These are phyloP conservation scores for Carex arenaria DNA, from an alignment of 202 grass and related monocot species.

Conservation along the genomic window DNA sequence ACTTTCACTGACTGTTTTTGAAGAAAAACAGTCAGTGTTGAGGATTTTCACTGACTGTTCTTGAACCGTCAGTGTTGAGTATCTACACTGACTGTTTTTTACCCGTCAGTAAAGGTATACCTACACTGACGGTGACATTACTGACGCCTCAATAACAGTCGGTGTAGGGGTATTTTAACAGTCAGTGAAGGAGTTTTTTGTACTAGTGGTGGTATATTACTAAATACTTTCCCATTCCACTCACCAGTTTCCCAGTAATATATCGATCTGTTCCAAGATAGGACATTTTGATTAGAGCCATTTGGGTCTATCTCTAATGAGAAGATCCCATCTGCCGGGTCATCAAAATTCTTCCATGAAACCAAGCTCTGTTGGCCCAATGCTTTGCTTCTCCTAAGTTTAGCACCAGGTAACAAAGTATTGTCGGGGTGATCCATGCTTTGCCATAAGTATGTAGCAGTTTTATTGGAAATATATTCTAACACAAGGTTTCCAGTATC, in stretches of 20 bases:
- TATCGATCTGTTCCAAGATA: slow-evolving; percentile 29
- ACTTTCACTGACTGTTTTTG: no score
- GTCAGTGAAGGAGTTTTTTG: no score
- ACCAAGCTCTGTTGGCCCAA: slow-evolving; percentile 21
- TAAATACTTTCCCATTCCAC: slow-evolving; percentile 18
- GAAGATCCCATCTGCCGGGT: slow-evolving; percentile 32
- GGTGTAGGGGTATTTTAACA: no score
- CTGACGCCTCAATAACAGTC: no score
- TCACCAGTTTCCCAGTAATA: slow-evolving; percentile 19
- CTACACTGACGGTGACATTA: no score
- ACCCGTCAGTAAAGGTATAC: no score
- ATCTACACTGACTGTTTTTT: no score
- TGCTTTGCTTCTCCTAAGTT: slow-evolving; percentile 27
- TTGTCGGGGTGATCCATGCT: slow-evolving; percentile 61
- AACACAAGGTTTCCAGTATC: slow-evolving; percentile 45
- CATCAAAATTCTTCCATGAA: slow-evolving; percentile 30
- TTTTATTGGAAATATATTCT: background rate
- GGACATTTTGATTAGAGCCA: slow-evolving; percentile 18
- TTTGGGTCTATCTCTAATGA: slow-evolving; percentile 6
- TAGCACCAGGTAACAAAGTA: slow-evolving; percentile 23
- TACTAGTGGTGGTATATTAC: background rate
- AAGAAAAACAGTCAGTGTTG: no score
- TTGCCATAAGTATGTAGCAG: slow-evolving; percentile 33
- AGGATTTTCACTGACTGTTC: no score
- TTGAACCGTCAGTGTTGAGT: no score